Evolutionary conservation across 1,284 basidiomycete genomes (phyloP).

Genomic region (Mycosarcoma mackinlayi): DNA sequence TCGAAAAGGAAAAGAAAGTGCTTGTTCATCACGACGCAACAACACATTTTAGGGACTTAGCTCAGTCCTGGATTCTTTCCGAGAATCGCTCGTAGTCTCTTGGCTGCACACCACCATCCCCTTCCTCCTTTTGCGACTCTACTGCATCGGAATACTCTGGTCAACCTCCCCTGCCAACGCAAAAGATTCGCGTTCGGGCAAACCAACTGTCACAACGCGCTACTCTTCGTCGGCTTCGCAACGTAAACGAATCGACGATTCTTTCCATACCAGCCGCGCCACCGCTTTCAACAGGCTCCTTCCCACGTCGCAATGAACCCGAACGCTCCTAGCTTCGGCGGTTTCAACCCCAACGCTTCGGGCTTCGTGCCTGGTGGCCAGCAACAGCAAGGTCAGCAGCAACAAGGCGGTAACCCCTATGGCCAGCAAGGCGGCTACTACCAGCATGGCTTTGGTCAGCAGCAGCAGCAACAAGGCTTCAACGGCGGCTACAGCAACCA

Average conservation of each 20-base stretch:
- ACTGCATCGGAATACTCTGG: constrained; percentile 2
- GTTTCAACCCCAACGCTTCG: constrained; percentile 64
- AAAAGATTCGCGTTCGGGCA: too few species aligned
- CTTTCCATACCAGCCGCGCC: not conserved
- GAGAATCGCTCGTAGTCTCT: not conserved
- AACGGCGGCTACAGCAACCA: constrained; percentile 41
- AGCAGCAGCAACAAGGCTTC: constrained; percentile 43
- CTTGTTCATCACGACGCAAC: constrained; percentile 1
- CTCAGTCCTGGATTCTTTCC: too few species aligned
- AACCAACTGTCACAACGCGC: too few species aligned
- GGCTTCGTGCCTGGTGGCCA: constrained; percentile 62
- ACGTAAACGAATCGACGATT: too few species aligned
- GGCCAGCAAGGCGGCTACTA: constrained; percentile 50
- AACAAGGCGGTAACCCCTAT: constrained; percentile 35
- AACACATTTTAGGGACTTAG: not conserved
- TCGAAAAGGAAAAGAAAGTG: not conserved
- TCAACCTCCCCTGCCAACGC: too few species aligned
- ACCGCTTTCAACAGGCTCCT: not conserved
- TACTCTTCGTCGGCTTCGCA: too few species aligned
- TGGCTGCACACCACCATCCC: constrained; percentile 4
- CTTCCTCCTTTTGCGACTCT: constrained; percentile 4
- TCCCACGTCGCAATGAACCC: constrained; percentile 60
- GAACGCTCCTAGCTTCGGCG: constrained; percentile 65
- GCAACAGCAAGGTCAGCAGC: constrained; percentile 50
- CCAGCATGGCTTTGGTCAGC: constrained; percentile 47